These are phyloP conservation scores for Cystofilobasidium capitatum DNA, from an alignment of 768 basidiomycete species.

Conservation along the genomic window DNA sequence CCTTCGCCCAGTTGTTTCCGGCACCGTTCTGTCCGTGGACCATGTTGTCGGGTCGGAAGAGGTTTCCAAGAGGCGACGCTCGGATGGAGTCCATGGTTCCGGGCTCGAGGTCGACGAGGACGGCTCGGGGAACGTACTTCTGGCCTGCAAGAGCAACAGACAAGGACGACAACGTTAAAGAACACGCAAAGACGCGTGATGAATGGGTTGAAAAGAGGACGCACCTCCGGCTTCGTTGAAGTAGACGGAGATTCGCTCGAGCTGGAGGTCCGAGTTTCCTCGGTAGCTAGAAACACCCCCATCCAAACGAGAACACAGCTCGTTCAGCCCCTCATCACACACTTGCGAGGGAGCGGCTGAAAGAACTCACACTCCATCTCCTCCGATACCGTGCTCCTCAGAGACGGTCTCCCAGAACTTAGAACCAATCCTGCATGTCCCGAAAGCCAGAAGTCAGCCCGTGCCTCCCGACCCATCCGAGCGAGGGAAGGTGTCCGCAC, in stretches of 20 bases:
- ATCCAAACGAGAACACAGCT: background rate
- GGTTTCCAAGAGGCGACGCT: conserved; percentile 56
- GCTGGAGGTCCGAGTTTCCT: conserved; percentile 87
- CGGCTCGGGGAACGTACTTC: conserved; percentile 98
- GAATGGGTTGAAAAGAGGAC: conserved; percentile 1
- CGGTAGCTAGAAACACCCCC: conserved; percentile 50
- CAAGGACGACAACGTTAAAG: background rate
- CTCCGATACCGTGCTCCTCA: conserved; percentile 74
- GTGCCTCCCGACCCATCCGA: background rate
- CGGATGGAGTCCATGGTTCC: conserved; percentile 52
- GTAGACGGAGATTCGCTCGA: conserved; percentile 90
- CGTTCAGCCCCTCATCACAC: background rate
- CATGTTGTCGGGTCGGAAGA: conserved; percentile 85
- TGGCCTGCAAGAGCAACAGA: conserved; percentile 41
- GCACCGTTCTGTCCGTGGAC: conserved; percentile 49
- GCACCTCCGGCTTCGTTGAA: conserved; percentile 80
- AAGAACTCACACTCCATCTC: conserved; percentile 56
- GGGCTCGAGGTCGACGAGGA: conserved; percentile 94
- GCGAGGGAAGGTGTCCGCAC: conserved; percentile 45
- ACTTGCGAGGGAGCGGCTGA: background rate
- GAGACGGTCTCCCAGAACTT: conserved; percentile 78
- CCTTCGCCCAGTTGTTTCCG: conserved; percentile 25
- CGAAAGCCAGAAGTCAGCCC: background rate
- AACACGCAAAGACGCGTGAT: background rate
- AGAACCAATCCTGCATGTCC: conserved; percentile 31